Conservation (phyloP, 2,329 filamentous ascomycete genomes). For the Metarhizium anisopliae region DNA sequence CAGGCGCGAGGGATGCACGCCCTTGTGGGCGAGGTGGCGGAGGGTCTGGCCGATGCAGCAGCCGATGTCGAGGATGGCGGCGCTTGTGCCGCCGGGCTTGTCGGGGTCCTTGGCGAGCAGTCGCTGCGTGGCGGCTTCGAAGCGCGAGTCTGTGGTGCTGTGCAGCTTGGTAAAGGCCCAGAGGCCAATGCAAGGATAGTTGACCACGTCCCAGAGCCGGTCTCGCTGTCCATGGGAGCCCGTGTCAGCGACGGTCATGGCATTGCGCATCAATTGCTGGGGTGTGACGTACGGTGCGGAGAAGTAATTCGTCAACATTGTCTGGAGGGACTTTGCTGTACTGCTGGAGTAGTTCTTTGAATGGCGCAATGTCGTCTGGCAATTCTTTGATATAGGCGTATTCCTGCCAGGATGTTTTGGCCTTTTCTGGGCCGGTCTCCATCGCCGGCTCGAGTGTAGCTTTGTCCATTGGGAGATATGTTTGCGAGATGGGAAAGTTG, state of each 20-base stretch:
- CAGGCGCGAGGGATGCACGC: conserved; percentile 28
- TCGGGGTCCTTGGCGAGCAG: not conserved
- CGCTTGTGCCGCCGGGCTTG: not conserved
- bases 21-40: conserved; percentile 29
- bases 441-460: not conserved
- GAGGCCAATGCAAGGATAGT: conserved; percentile 24
- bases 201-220: conserved; percentile 23
- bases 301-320: not conserved
- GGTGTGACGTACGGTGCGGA: not conserved
- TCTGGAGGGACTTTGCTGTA: not conserved
- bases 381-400: not conserved
- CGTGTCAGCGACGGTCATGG: not conserved
- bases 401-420: not conserved
- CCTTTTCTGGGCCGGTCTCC: not conserved
- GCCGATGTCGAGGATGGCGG: conserved; percentile 26
- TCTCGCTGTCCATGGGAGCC: conserved; percentile 23
- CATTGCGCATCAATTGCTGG: not conserved
- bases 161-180: conserved; percentile 25
- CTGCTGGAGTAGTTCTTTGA: not conserved
- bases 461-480: not conserved
- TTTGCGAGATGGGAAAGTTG: not conserved
- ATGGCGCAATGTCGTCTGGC: not conserved
- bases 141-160: conserved; percentile 10
- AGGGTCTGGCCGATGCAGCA: conserved; percentile 30
- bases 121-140: not conserved